phyloP scores from a whole-genome alignment of 106 monocot genomes.

The Dendrobium nobile region DNA sequence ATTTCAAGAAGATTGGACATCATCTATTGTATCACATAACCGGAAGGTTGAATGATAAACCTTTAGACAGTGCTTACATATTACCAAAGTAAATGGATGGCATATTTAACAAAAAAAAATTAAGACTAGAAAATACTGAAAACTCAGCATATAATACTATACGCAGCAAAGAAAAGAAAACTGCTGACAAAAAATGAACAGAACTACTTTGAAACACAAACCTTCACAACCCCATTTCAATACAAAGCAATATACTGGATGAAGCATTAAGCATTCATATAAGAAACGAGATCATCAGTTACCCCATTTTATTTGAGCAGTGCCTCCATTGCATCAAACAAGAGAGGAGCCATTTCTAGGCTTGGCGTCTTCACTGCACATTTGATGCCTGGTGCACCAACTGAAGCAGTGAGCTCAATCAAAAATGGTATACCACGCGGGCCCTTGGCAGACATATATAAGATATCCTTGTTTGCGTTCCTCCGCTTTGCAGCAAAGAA shows the following conservation, averaged over 20 bases:
- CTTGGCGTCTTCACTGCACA: constrained; percentile 89
- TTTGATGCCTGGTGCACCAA: constrained; percentile 58
- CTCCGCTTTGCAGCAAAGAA: constrained; percentile 93
- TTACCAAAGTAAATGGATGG: too few species aligned
- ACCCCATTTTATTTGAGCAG: constrained; percentile 42
- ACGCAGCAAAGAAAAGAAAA: too few species aligned
- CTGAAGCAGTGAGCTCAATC: constrained; percentile 62
- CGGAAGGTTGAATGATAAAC: too few species aligned
- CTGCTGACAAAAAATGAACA: too few species aligned
- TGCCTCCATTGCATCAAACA: constrained; percentile 85
- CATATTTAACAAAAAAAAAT: too few species aligned
- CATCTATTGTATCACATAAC: too few species aligned
- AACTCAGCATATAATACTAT: too few species aligned
- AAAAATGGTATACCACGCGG: constrained; percentile 62
- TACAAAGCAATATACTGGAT: neutral
- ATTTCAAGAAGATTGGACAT: too few species aligned
- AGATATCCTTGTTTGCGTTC: constrained; percentile 72
- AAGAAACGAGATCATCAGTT: neutral
- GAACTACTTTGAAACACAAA: too few species aligned
- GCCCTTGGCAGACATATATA: constrained; percentile 78
- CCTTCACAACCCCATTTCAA: neutral
- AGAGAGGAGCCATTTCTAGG: constrained; percentile 69
- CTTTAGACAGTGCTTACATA: too few species aligned
- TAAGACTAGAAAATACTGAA: too few species aligned
- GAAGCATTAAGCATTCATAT: neutral